A percentile compares a stretch with the other conserved stretches of the same genome.
phyloP scores from a whole-genome alignment of 805 yeast species.

The Metschnikowia lachancei region DNA sequence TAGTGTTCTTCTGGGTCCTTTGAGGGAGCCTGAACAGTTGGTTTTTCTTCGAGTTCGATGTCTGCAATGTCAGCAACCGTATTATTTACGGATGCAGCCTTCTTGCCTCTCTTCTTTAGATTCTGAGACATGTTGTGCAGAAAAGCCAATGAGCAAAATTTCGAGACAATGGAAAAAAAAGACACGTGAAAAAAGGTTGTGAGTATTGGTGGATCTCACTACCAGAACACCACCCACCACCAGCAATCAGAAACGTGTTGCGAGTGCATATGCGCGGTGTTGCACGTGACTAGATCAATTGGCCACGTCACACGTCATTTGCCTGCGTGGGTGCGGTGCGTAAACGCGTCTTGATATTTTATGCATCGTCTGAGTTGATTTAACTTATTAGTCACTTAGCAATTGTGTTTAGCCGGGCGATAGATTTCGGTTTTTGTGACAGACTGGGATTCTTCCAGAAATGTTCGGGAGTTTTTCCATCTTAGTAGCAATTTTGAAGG shows the following conservation, averaged over 20 bases:
- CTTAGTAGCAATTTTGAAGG: no score
- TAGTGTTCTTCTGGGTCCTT: conserved; percentile 32
- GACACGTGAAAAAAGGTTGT: background rate
- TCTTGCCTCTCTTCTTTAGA: conserved; percentile 31
- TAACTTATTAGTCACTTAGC: no score
- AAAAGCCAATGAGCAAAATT: background rate
- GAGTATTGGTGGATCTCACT: no score
- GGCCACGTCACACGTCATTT: conserved; percentile 5
- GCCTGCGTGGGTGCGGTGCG: no score
- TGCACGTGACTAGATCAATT: conserved; percentile 2
- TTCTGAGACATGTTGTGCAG: conserved; percentile 26
- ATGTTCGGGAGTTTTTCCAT: no score
- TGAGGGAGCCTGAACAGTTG: background rate
- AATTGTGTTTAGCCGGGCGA: no score
- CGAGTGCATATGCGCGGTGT: background rate
- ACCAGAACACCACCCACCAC: background rate
- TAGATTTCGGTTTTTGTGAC: no score
- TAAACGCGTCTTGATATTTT: no score
- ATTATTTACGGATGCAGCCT: conserved; percentile 10
- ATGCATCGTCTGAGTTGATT: no score
- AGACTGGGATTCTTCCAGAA: no score
- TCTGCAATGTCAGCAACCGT: conserved; percentile 9
- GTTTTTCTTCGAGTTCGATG: conserved; percentile 1
- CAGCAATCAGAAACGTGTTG: background rate
- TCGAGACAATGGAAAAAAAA: background rate